A percentile compares a stretch with the other conserved stretches of the same genome.
Conservation (phyloP, 257 asterid genomes). For the Solanum corneliomulleri region DNA sequence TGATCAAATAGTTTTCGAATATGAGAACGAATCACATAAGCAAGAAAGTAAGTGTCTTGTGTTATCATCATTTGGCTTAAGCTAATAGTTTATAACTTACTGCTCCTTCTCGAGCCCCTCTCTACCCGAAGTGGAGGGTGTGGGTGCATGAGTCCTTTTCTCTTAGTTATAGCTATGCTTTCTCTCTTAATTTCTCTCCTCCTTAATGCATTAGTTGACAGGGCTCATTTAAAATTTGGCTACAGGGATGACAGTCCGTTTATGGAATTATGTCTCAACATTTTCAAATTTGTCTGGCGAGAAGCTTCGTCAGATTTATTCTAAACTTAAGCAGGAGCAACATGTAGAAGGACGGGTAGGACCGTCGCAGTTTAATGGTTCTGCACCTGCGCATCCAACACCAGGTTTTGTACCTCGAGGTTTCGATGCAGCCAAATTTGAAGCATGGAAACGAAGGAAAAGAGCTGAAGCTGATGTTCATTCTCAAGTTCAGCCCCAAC, state of each 20-base stretch:
- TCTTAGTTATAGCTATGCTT: neutral
- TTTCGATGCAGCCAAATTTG: constrained; percentile 71
- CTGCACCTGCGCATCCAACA: constrained; percentile 32
- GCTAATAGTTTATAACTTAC: neutral
- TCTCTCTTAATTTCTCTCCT: neutral
- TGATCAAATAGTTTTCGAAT: constrained; percentile 71
- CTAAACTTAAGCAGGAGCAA: constrained; percentile 82
- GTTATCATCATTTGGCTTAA: neutral
- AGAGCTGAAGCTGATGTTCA: constrained; percentile 65
- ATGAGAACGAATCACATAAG: constrained; percentile 59
- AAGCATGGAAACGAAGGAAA: constrained; percentile 95
- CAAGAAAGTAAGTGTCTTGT: constrained; percentile 65
- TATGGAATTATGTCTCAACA: constrained; percentile 90
- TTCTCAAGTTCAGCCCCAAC: constrained; percentile 41
- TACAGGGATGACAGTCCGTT: constrained; percentile 54
- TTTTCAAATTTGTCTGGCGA: constrained; percentile 84
- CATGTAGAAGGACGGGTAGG: constrained; percentile 47
- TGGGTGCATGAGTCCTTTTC: neutral
- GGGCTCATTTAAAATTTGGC: neutral
- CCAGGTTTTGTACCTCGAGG: constrained; percentile 48
- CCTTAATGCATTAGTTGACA: neutral
- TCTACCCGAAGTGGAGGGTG: neutral
- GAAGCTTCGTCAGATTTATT: constrained; percentile 82
- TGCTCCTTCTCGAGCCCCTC: neutral
- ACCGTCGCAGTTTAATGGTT: constrained; percentile 52